Evolutionary conservation across 192 early-diverging fungal species (phyloP), one percentile per base, ranked within the genome.

Genomic region (Linnemannia exigua): DNA sequence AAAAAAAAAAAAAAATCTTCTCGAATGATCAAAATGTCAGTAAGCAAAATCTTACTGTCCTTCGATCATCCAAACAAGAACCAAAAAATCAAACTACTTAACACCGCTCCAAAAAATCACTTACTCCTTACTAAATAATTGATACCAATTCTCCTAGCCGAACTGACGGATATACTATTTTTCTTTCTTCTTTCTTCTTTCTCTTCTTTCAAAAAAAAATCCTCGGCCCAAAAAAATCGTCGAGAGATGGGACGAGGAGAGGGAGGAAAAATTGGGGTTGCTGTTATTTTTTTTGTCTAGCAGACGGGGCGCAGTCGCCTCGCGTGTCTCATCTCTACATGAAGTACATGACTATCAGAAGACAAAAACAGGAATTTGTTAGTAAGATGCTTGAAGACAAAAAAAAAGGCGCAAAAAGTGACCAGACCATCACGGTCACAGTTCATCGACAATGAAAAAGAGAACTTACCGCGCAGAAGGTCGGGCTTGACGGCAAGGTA

Each of bases 401-500:
- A 47, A 44, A 67, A 67, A 75, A 75, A 66, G 67, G 2, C 7
- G 61, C 3, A 47, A n/a, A 35, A 68, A 22, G 3, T 19, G 70
- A 52, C 69, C 28, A 76, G 37, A 48, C 35, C 8, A 9, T 1
- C 20, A 54, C 22, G 22, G 4, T 63, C 11, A 11, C 15, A 63
- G 20, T 8, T 31, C 12, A 44, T 44, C 41, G 9, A 31, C 4
- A 63, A 63, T 1, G 11, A 63, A 15, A 63, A 31, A 22, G 12
- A 15, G 31, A 63, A 33, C 72, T 74, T 74, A 74, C 72, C 76
- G 15, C 46, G 36, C 1, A 70, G 82, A 5, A 87, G 63, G 35
- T 87, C 74, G 16, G 79, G 82, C 50, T 87, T 87, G n/a, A 88
- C 86, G 35, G 80, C 79, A 16, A 76, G 67, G 16, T 82, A 88